Evolutionary conservation across 2,329 filamentous ascomycete genomes (phyloP), one percentile per base, ranked within the genome.

Genomic region (Aotearoamyces nothofagi): DNA sequence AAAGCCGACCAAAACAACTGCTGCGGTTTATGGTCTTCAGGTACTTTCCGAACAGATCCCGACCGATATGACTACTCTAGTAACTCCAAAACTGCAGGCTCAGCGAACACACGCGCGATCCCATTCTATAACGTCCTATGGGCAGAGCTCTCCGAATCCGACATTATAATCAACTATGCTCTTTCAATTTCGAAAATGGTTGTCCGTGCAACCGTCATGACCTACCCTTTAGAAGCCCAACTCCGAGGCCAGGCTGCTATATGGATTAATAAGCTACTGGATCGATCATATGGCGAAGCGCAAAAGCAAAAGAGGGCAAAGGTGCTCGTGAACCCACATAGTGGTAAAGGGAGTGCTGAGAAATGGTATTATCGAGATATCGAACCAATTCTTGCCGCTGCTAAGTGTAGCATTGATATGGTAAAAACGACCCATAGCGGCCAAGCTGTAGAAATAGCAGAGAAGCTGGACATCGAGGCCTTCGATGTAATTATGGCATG

Each of bases 401-500:
- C 90, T 1, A 64, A 70, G 29, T 90, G 87, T 60, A 55, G 66
- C 22, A 51, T 93, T 13, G 78, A 92, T 39, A 65, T 84, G 8
- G 68, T 81, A 38, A 62, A 61, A 27, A 92, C 92, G 1, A 65
- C 62, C 22, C 66, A 76, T 46, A 60, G 66, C 9, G 83, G 83
- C 4, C 79, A 96, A 53, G 90, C 81, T 1, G 62, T 76, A 2
- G 77, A 82, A 12, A 74, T 96, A 35, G 75, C 73, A 8, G 64
- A 79, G 46, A 63, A 72, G 23, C 55, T 93, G 27, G 80, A 94
- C 46, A 64, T 90, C 15, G 69, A 84, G 26, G 68, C 65, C 2
- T 93, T 74, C 52, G 90, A 98, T 55, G 77, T 84, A 6, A 67
- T 96, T 9, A 73, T 87, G 15, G 81, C 82, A 37, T 90, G 83